Evolutionary conservation across 2,329 filamentous ascomycete genomes (phyloP).

Genomic region (Orbilia javanica): DNA sequence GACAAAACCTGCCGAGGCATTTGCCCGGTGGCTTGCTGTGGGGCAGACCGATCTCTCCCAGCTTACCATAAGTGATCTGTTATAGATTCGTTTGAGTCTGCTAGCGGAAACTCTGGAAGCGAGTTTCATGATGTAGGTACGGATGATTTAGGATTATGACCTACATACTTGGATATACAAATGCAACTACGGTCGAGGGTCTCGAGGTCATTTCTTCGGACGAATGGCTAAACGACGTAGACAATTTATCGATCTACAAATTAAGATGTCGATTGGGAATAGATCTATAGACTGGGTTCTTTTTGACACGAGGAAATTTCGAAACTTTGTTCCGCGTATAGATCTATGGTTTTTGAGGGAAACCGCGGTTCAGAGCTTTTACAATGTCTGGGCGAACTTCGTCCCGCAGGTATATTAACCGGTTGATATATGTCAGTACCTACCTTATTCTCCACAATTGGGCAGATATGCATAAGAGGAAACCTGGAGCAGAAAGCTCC

Average conservation of each 20-base stretch:
- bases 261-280: background rate
- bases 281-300: background rate
- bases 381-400: background rate
- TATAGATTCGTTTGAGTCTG: conserved; percentile 27
- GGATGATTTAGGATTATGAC: conserved; percentile 6
- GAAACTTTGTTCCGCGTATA: background rate
- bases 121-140: conserved; percentile 33
- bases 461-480: conserved; percentile 1
- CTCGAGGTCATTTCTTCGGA: conserved; percentile 31
- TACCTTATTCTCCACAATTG: background rate
- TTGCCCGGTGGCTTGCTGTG: conserved; percentile 6
- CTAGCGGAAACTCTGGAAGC: conserved; percentile 33
- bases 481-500: conserved; percentile 18
- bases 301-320: conserved; percentile 9
- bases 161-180: background rate
- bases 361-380: conserved; percentile 19
- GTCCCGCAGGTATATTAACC: conserved; percentile 13
- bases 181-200: background rate
- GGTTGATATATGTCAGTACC: conserved; percentile 2
- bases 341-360: conserved; percentile 1
- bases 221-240: conserved; percentile 21
- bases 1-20: conserved; percentile 29
- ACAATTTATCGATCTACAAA: background rate
- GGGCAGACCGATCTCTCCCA: conserved; percentile 23
- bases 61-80: conserved; percentile 35